Evolutionary conservation across 495 filamentous ascomycete species (phyloP).

Genomic region (Baudoinia panamericana): DNA sequence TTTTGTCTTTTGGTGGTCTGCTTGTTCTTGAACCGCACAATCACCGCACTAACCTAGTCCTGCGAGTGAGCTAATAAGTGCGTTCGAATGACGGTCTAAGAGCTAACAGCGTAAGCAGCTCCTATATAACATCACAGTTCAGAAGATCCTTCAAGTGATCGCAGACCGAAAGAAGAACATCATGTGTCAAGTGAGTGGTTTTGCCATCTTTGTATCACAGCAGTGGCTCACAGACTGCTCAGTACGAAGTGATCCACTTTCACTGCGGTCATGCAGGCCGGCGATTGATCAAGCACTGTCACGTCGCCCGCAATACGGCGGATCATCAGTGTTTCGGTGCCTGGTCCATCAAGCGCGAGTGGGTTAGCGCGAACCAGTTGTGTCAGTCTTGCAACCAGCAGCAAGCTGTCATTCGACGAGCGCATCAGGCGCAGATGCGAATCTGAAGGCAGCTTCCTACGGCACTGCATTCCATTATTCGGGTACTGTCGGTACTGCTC

Average conservation of each 20-base stretch:
- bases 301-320: slow-evolving; percentile 54
- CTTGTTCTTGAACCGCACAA: too few species aligned
- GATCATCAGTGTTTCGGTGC: slow-evolving; percentile 47
- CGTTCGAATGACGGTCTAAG: too few species aligned
- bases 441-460: too few species aligned
- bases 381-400: slow-evolving; percentile 34
- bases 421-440: slow-evolving; percentile 12
- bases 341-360: slow-evolving; percentile 41
- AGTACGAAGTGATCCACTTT: slow-evolving; percentile 52
- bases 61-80: too few species aligned
- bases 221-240: slow-evolving; percentile 12
- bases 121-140: too few species aligned
- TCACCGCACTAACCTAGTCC: too few species aligned
- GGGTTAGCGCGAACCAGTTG: slow-evolving; percentile 33
- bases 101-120: too few species aligned
- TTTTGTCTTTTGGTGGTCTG: slow-evolving; percentile 12
- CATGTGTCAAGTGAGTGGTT: slow-evolving; percentile 12
- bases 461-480: too few species aligned
- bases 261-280: slow-evolving; percentile 42
- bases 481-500: too few species aligned
- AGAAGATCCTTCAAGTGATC: too few species aligned
- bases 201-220: background rate
- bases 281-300: slow-evolving; percentile 52
- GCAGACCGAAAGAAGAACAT: background rate
- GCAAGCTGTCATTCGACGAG: slow-evolving; percentile 2